Evolutionary conservation across 169 alveolate genomes (phyloP), one percentile per base, ranked within the genome.

Genomic region (Plasmodium reichenowi): DNA sequence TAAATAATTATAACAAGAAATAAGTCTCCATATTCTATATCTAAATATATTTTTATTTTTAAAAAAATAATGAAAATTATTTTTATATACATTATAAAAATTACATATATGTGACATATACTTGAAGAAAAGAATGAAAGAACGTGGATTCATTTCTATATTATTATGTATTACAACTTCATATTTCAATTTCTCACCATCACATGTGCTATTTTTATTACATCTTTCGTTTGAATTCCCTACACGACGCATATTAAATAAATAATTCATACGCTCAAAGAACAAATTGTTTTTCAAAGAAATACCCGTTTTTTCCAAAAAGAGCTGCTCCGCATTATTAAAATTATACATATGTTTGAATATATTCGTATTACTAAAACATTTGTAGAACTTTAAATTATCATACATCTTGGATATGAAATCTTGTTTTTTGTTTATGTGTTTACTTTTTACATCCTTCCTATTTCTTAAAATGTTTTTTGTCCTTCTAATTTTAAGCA

Each of bases 1-100:
- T 8, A 76, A 32, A 22, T 76, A 76, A 64, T 76, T 76, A 20
- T 76, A 76, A 6, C 76, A 63, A 3, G 89, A 74, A 22, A 76
- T 76, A 4, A 24, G 7, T 26, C 89, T 45, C 89, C 89, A 76
- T 2, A 50, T 12, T 12, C 59, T 68, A 22, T 24, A 66, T 43
- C 89, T 15, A 52, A 76, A 76, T 13, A 76, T 64, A 38, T 76
- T 76, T 1, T 64, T 54, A 13, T 76, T 76, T 20, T 76, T 13
- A 12, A 76, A 63, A 56, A 13, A 38, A 13, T 13, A 13, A 52
- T 22, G 7, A 13, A 64, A 62, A 10, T 76, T 54, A 2, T 64
- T 66, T 76, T 47, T 76, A 54, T 76, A 50, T 9, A 56, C 76
- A 68, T 76, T 68, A 71, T 76, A 76, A 22, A 32, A 63, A 24